Evolutionary conservation across 352 stramenopile genomes (phyloP), one percentile per base, ranked within the genome.

Genomic region (Phytophthora fragariaefolia): DNA sequence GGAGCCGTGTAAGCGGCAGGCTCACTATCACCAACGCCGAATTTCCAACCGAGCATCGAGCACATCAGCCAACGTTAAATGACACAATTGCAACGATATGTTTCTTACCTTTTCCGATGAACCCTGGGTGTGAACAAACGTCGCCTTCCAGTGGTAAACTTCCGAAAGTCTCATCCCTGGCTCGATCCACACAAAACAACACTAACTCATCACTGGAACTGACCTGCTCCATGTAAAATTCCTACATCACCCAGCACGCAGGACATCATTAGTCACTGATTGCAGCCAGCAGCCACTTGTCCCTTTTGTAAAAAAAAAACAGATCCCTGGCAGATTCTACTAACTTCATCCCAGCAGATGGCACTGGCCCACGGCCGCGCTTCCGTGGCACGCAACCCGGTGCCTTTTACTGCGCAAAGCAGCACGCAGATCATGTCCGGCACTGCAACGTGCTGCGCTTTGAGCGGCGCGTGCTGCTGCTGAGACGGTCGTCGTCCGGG

Each of bases 141-240:
- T 92, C 75, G 18, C 77, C 74, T 50, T 80, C 71, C 6, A 89
- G 48, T 9, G 80, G 79, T 15, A 91, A 59, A 45, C 43, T 74
- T 1, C 60, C 65, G 38, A 84, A 63, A 12, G 73, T 77, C 26
- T 82, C 71, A 34, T 86, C 90, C 46, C 78, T 81, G 18, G 76
- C 65, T 38, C 85, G 84, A 45, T 93, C 79, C 4, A 96, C 65
- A 69, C 82, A 91, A 32, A 80, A 90, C 30, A 96, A 66, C n/a
- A 68, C 71, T 23, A 96, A 67, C 42, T 87, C 82, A 22, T 94
- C 88, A 6, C 59, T 76, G 5, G 80, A 83, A 23, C 69, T 80
- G 32, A 93, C 82, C 47, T 79, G 69, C 23, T 94, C 84, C 36
- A 94, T 68, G 24, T 77, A 74, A 62, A 96, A 94, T 52, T 94